These are phyloP conservation scores for Suillus luteus DNA, from an alignment of 768 basidiomycete species.

Conservation along the genomic window DNA sequence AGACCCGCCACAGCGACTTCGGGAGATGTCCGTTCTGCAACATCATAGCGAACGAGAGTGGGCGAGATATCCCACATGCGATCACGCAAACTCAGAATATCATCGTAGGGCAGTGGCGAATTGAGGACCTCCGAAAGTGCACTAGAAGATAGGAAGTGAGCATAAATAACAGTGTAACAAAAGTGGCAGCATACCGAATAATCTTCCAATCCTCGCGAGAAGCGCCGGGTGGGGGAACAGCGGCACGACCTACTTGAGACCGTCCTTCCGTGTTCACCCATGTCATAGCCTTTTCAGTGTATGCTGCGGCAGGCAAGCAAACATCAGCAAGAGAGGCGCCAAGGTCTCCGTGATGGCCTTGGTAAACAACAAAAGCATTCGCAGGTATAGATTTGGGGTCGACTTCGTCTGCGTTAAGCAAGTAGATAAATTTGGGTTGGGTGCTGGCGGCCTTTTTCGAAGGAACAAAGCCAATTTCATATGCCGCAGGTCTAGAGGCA, in stretches of 20 bases:
- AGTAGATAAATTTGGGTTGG: slow-evolving; percentile 93
- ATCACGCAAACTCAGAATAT: slow-evolving; percentile 79
- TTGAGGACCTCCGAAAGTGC: slow-evolving; percentile 91
- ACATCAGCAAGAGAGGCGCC: slow-evolving; percentile 98
- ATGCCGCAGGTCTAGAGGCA: slow-evolving; percentile 91
- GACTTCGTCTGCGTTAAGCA: slow-evolving; percentile 94
- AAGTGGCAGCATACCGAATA: slow-evolving; percentile 58
- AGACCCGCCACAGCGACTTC: slow-evolving; percentile 76
- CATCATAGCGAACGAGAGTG: slow-evolving; percentile 82
- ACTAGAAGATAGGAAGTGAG: slow-evolving; percentile 38
- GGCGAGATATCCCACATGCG: slow-evolving; percentile 98
- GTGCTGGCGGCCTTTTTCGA: slow-evolving; percentile 72
- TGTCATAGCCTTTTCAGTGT: slow-evolving; percentile 88
- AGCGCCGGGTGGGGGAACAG: slow-evolving; percentile 93
- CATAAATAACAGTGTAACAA: neutral
- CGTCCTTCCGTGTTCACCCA: slow-evolving; percentile 99
- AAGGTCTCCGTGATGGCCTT: slow-evolving; percentile 97
- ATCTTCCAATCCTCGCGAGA: slow-evolving; percentile 98
- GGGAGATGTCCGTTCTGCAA: slow-evolving; percentile 70
- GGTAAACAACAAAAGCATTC: slow-evolving; percentile 96
- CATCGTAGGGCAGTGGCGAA: slow-evolving; percentile 83
- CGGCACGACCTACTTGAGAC: slow-evolving; percentile 85
- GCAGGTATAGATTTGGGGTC: slow-evolving; percentile 85
- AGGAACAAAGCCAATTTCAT: slow-evolving; percentile 92
- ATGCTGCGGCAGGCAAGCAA: slow-evolving; percentile 88